phyloP scores from a whole-genome alignment of 1,284 basidiomycete genomes.

The Coniferiporia weirii region DNA sequence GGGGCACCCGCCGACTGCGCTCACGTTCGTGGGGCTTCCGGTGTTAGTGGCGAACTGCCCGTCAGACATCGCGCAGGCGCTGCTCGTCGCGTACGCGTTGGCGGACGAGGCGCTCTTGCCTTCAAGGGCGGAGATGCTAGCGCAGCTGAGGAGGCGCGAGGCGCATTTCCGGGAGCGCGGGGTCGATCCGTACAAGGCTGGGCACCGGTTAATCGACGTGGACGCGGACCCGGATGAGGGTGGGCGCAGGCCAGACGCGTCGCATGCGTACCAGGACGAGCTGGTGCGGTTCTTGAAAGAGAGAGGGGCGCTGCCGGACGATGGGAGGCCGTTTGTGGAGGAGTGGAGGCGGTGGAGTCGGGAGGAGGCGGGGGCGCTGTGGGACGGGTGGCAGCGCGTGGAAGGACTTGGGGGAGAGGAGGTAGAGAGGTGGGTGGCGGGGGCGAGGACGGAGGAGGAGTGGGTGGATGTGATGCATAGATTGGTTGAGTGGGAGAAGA shows the following conservation, averaged over 20 bases:
- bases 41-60: constrained; percentile 42
- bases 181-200: constrained; percentile 44
- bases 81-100: constrained; percentile 42
- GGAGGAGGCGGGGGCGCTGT: constrained; percentile 30
- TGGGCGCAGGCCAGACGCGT: constrained; percentile 22
- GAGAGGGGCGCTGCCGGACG: constrained; percentile 35
- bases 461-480: constrained; percentile 46
- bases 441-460: constrained; percentile 35
- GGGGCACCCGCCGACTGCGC: constrained; percentile 41
- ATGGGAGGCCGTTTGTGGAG: constrained; percentile 44
- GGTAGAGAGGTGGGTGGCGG: constrained; percentile 31
- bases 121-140: constrained; percentile 35
- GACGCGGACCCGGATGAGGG: constrained; percentile 15
- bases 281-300: constrained; percentile 41
- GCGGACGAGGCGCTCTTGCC: constrained; percentile 37
- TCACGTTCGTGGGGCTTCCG: constrained; percentile 50
- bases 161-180: constrained; percentile 33
- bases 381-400: constrained; percentile 41
- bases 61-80: constrained; percentile 45
- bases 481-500: constrained; percentile 41
- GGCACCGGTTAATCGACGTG: constrained; percentile 39
- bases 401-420: constrained; percentile 32
- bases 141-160: constrained; percentile 39
- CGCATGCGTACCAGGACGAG: constrained; percentile 44
- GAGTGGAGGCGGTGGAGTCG: constrained; percentile 39